Base-by-base conservation (phyloP, 1,284 basidiomycete species). In the Malassezia slooffiae region DNA sequence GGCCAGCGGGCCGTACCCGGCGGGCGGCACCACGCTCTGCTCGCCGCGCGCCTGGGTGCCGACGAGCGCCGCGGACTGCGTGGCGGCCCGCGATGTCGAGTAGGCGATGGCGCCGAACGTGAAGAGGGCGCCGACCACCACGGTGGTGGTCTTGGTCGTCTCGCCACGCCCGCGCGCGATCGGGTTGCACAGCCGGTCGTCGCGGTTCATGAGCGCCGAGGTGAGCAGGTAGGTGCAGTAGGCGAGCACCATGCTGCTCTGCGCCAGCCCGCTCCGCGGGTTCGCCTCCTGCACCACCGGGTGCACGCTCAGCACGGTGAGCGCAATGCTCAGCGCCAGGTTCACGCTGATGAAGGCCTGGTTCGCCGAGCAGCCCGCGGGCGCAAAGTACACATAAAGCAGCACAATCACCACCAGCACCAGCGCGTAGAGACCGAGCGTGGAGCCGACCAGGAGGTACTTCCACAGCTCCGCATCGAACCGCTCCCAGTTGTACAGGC, bases 101-200 rank as follows among this genome's bases (percentile, higher is more conserved):
- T 96, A 97, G 9, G 93, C 91, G 57, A 97, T 95, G 3, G 93
- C 90, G 34, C 96, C 72, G 77, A 99, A 96, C 1, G 91, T 99
- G 72, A 99, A 95, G 12, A 89, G 71, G 4, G 87, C 93, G 32
- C 91, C 93, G 32, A 96, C 75, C 20, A 96, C 76, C 24, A 91
- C 81, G 1, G 87, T 85, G 3, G 87, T 89, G 17, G 81, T 89
- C 52, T 83, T 80, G 1, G 89, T 85, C 36, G 75, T 81, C 55
- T 74, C 77, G 3, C 75, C 76, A 15, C 75, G 72, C 10, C 74
- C 74, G 36, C 77, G 75, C 23, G 77, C 75, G 15, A 96, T 75
- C 0, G 93, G 91, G 70, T 97, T 97, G 75, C 91, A 97, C 33
- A 79, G 75, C 29, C 66, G 67, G 44, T 91, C 82, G 33, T 80